Evolutionary conservation across 1,139 yeast species (phyloP), one percentile per base, ranked within the genome.

Genomic region (Pichia sp.): DNA sequence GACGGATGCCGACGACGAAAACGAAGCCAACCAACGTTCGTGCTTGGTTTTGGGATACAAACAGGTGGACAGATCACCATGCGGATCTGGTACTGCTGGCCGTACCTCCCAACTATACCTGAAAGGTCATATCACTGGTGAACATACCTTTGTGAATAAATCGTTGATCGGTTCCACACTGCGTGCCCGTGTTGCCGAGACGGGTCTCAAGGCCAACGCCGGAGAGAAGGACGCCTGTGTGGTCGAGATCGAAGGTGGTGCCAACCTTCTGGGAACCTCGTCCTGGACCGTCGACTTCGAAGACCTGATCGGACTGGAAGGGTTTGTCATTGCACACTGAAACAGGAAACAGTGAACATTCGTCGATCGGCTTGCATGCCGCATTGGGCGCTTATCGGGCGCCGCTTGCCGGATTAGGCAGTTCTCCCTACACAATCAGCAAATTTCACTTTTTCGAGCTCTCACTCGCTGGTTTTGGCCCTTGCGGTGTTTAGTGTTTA

Each of bases 1-100:
- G 59, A 72, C 75, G 19, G 73, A 59, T 3, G 53, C 70, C 5
- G 64, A 32, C 32, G 32, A 40, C 28, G 44, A 47, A 11, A 46
- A 71, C 54, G n/a, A 39, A 11, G 46, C 48, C 4, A 49, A 56
- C 30, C 57, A 54, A 38, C 49, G 40, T 18, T 51, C 60, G 4
- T 58, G 54, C 11, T 46, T 58, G 30, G 54, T 59, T 2, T 46
- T 59, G 37, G 63, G 61, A 18, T 24, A 46, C 9, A 58, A 56
- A 41, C 62, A 58, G 42, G 46, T 59, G n/a, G 63, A 59, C 42
- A 40, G 63, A 18, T 59, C 63, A 2, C 61, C 63, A 1, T 57
- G 60, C 47, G 62, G 63, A 11, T 59, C 63, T 1, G 61, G 62
- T 7, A 59, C 64, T 1, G 61, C 62, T 9, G 64, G 63, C 2